Evolutionary conservation across 2,329 filamentous ascomycete species (phyloP).

Genomic region (Botryotinia narcissicola): DNA sequence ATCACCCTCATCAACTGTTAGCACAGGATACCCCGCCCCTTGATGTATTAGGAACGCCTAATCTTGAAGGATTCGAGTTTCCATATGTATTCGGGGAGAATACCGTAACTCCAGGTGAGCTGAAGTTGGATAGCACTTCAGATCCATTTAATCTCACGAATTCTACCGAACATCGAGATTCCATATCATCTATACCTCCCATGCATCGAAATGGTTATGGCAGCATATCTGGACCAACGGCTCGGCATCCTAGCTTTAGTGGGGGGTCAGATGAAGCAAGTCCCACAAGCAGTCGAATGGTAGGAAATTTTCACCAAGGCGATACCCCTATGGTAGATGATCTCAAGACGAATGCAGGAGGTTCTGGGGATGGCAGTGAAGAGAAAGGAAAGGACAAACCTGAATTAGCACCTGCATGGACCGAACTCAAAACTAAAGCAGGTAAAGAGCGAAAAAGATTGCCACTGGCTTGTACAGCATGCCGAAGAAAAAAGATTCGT

Average conservation of each 20-base stretch:
- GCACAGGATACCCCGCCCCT: constrained; percentile 28
- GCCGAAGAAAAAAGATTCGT: constrained; percentile 93
- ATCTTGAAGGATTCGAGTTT: constrained; percentile 55
- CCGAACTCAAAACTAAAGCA: constrained; percentile 82
- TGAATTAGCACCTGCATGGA: constrained; percentile 67
- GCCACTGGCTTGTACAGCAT: constrained; percentile 92
- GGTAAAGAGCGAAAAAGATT: constrained; percentile 94
- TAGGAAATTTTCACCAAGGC: constrained; percentile 20
- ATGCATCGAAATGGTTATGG: constrained; percentile 30
- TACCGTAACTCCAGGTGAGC: constrained; percentile 38
- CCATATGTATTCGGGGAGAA: constrained; percentile 47
- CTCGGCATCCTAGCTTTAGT: constrained; percentile 33
- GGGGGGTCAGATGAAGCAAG: constrained; percentile 39
- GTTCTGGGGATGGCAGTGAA: constrained; percentile 52
- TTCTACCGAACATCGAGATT: constrained; percentile 29
- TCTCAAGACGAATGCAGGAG: constrained; percentile 51
- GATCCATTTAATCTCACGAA: constrained; percentile 32
- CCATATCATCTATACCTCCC: constrained; percentile 30
- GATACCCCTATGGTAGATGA: constrained; percentile 47
- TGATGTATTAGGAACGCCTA: constrained; percentile 27
- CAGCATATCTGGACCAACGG: constrained; percentile 23
- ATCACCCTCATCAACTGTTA: not conserved
- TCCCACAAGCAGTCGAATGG: constrained; percentile 34
- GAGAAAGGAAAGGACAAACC: constrained; percentile 57
- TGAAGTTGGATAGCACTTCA: constrained; percentile 28